Conservation (phyloP, 441 rosid genomes). For the Populus hybrid region DNA sequence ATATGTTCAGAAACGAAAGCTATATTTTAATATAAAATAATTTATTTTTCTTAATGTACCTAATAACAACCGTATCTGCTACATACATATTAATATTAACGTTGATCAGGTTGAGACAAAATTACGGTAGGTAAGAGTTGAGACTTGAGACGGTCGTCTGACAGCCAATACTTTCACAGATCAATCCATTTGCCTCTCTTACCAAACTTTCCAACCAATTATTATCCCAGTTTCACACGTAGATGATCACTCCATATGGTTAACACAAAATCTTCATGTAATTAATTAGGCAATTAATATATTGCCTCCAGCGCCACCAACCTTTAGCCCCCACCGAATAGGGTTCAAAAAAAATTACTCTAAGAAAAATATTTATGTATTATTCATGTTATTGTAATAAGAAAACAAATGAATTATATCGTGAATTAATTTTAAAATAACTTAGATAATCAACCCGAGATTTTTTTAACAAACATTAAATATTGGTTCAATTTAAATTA, state of each 20-base stretch:
- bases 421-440: too few relatives aligned
- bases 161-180: not conserved
- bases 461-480: too few relatives aligned
- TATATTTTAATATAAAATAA: too few relatives aligned
- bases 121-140: not conserved
- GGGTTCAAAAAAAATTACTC: too few relatives aligned
- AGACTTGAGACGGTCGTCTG: not conserved
- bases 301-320: not conserved
- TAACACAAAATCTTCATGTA: too few relatives aligned
- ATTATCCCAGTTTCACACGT: not conserved
- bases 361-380: too few relatives aligned
- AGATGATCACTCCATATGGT: not conserved
- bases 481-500: accelerated
- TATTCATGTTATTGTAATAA: too few relatives aligned
- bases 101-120: not conserved
- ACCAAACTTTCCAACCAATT: not conserved
- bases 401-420: too few relatives aligned
- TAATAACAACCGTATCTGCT: not conserved
- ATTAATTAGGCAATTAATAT: too few relatives aligned
- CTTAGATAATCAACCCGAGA: too few relatives aligned
- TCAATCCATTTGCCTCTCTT: not conserved
- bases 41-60: not conserved
- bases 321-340: too few relatives aligned
- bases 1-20: not conserved
- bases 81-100: not conserved